phyloP scores from a whole-genome alignment of 176 grass and related monocot genomes.

The Raddia guianensis region DNA sequence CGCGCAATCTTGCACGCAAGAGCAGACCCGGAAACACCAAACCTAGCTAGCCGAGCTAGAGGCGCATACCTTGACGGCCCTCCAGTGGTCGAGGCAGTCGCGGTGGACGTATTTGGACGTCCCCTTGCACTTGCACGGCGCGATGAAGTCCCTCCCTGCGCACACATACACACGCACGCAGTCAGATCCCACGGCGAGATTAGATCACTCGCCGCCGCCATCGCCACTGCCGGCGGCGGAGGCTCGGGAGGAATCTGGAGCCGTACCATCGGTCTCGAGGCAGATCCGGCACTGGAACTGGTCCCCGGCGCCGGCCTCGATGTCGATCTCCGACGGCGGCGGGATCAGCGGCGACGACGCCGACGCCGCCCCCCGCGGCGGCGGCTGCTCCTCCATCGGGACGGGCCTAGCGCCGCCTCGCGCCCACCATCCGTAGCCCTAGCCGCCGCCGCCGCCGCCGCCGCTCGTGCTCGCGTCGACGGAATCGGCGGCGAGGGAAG shows the following conservation, averaged over 20 bases:
- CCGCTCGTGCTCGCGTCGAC: constrained; percentile 14
- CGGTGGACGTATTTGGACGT: constrained; percentile 98
- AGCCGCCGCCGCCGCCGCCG: neutral
- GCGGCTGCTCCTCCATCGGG: constrained; percentile 70
- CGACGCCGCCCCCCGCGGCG: constrained; percentile 32
- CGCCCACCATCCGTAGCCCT: constrained; percentile 38
- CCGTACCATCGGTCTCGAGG: constrained; percentile 86
- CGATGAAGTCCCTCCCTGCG: constrained; percentile 98
- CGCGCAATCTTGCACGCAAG: neutral
- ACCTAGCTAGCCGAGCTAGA: neutral
- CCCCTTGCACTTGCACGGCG: constrained; percentile 98
- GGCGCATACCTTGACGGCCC: constrained; percentile 71
- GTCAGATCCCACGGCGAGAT: constrained; percentile 25
- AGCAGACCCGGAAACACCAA: neutral
- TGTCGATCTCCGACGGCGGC: constrained; percentile 78
- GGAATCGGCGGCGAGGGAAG: constrained; percentile 29
- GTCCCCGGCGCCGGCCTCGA: constrained; percentile 77
- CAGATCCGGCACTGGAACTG: constrained; percentile 99
- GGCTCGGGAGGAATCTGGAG: neutral
- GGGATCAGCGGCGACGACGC: constrained; percentile 72
- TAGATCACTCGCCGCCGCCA: neutral
- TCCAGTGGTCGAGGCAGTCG: constrained; percentile 98
- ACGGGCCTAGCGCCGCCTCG: constrained; percentile 27
- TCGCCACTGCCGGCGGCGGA: neutral
- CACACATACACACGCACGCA: neutral